Evolutionary conservation across 192 early-diverging fungal species (phyloP), one percentile per base, ranked within the genome.

Genomic region (Gigaspora rosea): DNA sequence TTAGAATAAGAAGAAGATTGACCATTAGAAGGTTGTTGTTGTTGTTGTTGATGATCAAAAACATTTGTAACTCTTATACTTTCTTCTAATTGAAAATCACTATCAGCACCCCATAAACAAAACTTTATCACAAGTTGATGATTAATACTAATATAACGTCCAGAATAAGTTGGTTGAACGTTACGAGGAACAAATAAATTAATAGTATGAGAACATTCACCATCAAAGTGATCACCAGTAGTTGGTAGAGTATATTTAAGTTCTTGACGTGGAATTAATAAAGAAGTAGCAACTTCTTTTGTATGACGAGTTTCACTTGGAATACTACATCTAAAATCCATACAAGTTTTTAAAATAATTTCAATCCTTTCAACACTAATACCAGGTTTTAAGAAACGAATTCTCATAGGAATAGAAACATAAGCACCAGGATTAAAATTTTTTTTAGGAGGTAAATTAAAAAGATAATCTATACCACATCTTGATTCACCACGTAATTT

Each of bases 271-370:
- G 63, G 75, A 46, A 76, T n/a, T 3, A 67, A 13, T 8, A 76
- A 20, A 9, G 8, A 4, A 7, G 75, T 50, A 7, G 63, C 16
- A n/a, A 32, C 15, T 76, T 67, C 64, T 33, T 76, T 67, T 11
- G n/a, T 4, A 76, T 76, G 75, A 56, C 64, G 49, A 12, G 75
- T 76, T 67, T 67, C 75, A 41, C 47, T 67, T 20, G 50, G 64
- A 76, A 67, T 76, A 65, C 35, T 57, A 47, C 64, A 76, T 65
- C 64, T 36, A 63, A 76, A 76, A 67, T 76, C 75, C 75, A 76
- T 76, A 41, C 75, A 76, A 20, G 75, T 76, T 48, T 76, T 76
- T 67, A 76, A 56, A 18, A 27, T 0, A 46, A 76, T 68, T 47
- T 76, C 75, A 15, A 76, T 61, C 27, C 75, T 51, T 67, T 76